A percentile compares a stretch with the other conserved stretches of the same genome.
Conservation (phyloP, 2,329 filamentous ascomycete genomes). For the Cladosporium cucumerinum region DNA sequence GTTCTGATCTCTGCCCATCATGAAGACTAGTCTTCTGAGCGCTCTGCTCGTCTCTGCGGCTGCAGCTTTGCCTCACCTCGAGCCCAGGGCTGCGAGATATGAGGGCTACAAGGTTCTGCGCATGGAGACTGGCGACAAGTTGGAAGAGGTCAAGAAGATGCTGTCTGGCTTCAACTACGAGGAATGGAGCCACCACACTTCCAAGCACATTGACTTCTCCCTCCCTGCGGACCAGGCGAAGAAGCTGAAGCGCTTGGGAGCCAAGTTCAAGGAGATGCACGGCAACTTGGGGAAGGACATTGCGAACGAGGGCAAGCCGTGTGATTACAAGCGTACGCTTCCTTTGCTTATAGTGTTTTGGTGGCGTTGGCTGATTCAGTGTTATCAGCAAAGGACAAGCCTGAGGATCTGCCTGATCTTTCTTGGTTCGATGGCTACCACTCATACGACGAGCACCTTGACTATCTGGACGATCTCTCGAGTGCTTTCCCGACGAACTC, state of each 20-base stretch:
- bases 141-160: constrained; percentile 28
- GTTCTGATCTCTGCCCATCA: neutral
- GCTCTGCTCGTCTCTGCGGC: constrained; percentile 8
- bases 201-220: constrained; percentile 28
- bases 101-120: constrained; percentile 39
- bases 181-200: constrained; percentile 26
- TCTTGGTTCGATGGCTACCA: constrained; percentile 27
- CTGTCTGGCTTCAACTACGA: constrained; percentile 36
- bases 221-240: constrained; percentile 12
- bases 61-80: constrained; percentile 8
- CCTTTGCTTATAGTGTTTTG: neutral
- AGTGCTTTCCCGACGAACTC: constrained; percentile 25
- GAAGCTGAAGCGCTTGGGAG: constrained; percentile 34
- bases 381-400: constrained; percentile 13
- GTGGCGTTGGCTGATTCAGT: constrained; percentile 2
- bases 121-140: constrained; percentile 14
- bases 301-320: constrained; percentile 10
- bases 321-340: constrained; percentile 5
- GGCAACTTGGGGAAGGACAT: constrained; percentile 45
- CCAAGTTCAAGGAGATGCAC: constrained; percentile 39
- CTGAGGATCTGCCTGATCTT: constrained; percentile 19
- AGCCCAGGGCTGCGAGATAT: constrained; percentile 27
- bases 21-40: constrained; percentile 5
- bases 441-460: constrained; percentile 26
- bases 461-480: constrained; percentile 25